phyloP scores from a whole-genome alignment of 345 rosid species.

The Bruguiera gymnorhiza region DNA sequence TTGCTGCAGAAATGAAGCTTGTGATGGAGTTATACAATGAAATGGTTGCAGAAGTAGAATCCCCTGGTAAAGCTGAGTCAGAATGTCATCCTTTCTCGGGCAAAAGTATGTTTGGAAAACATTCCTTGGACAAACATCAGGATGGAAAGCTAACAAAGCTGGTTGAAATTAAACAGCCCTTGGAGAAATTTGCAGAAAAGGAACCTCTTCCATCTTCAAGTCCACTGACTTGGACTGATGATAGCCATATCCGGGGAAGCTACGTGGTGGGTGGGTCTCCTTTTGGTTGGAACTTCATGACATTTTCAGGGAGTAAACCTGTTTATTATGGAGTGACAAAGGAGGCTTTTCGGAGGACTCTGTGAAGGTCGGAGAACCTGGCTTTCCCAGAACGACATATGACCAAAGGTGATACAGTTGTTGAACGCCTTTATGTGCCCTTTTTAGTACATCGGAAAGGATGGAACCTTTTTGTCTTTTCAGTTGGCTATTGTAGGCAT shows the following conservation, averaged over 20 bases:
- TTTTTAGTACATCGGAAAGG: too few species aligned
- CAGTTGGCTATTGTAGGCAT: too few species aligned
- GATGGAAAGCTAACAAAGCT: not conserved
- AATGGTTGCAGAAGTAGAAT: conserved; percentile 16
- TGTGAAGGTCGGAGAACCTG: not conserved
- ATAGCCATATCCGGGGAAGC: conserved; percentile 15
- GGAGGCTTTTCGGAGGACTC: conserved; percentile 12
- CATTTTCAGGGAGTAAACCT: conserved; percentile 20
- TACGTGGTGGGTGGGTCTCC: conserved; percentile 27
- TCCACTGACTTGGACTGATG: not conserved
- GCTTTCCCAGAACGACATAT: not conserved
- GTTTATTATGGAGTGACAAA: conserved; percentile 27
- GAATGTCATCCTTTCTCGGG: not conserved
- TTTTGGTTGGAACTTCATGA: conserved; percentile 35
- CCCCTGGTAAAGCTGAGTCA: not conserved
- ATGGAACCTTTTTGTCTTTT: too few species aligned
- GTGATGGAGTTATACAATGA: conserved; percentile 21
- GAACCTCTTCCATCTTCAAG: conserved; percentile 5
- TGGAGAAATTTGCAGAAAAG: conserved; percentile 6
- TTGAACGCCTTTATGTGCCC: too few species aligned
- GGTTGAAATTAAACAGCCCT: not conserved
- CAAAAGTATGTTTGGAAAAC: conserved; percentile 9
- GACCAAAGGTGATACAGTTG: not conserved
- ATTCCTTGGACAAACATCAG: not conserved
- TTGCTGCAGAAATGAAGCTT: conserved; percentile 28